Conservation (phyloP, 768 basidiomycete species). For the Mycena amicta region DNA sequence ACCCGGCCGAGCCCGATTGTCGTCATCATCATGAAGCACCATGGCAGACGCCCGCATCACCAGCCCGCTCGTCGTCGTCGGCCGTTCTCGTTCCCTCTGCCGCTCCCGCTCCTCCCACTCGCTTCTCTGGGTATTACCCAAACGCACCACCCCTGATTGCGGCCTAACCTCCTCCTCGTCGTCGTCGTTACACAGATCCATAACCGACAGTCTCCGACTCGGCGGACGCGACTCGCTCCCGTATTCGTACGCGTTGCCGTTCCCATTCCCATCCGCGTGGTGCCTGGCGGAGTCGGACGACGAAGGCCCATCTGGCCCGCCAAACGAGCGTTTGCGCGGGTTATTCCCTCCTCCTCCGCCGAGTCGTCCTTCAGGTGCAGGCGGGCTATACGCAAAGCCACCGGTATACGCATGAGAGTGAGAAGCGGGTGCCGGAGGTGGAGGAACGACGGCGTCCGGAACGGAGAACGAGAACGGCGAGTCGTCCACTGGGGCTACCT, state of each 20-base stretch:
- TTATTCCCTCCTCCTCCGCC: no score
- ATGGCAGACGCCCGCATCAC: neutral
- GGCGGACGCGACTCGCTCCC: neutral
- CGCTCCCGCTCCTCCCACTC: neutral
- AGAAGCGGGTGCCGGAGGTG: neutral
- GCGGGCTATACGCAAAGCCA: neutral
- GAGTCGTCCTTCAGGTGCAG: neutral
- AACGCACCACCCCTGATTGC: no score
- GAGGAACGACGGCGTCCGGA: neutral
- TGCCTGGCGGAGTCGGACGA: no score
- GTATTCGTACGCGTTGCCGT: neutral
- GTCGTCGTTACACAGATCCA: neutral
- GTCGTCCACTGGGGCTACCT: neutral
- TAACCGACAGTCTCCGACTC: neutral
- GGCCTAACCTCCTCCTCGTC: no score
- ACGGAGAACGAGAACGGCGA: conserved; percentile 1
- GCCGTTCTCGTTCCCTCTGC: neutral
- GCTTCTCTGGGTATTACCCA: neutral
- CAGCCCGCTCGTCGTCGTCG: conserved; percentile 1
- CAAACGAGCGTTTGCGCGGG: neutral
- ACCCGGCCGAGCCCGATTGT: neutral
- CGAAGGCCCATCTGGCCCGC: neutral
- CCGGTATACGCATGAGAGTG: neutral
- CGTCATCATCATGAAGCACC: neutral
- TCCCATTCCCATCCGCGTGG: no score